Conservation (phyloP, 768 basidiomycete genomes). For the Hebeloma cylindrosporum region DNA sequence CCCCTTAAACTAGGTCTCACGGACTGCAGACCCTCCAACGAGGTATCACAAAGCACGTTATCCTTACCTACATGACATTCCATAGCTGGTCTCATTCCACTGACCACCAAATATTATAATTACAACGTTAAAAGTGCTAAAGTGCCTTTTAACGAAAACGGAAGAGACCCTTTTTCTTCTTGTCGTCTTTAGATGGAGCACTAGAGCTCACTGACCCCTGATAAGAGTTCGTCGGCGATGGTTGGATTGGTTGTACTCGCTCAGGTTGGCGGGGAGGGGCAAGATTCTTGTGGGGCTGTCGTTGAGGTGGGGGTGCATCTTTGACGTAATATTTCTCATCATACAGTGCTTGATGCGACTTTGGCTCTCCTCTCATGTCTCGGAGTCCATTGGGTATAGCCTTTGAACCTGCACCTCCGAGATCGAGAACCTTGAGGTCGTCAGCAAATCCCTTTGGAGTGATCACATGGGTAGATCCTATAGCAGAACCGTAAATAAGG, state of each 20-base stretch:
- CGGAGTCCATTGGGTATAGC: slow-evolving; percentile 69
- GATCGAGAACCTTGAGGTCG: slow-evolving; percentile 83
- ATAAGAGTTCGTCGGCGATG: slow-evolving; percentile 56
- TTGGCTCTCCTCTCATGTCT: slow-evolving; percentile 42
- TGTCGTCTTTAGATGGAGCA: slow-evolving; percentile 50
- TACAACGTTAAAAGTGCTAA: slow-evolving; percentile 7
- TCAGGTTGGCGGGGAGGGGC: slow-evolving; percentile 34
- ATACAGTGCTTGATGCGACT: slow-evolving; percentile 73
- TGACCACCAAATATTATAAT: slow-evolving; percentile 20
- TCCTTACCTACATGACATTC: too few species aligned
- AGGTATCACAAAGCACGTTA: too few species aligned
- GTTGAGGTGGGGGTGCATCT: slow-evolving; percentile 58
- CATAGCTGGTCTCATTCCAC: slow-evolving; percentile 16
- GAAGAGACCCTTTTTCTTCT: slow-evolving; percentile 79
- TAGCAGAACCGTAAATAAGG: neutral
- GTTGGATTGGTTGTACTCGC: slow-evolving; percentile 38
- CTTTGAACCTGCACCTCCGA: slow-evolving; percentile 82
- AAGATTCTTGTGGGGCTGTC: slow-evolving; percentile 35
- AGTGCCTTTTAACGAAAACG: slow-evolving; percentile 46
- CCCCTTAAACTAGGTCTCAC: too few species aligned
- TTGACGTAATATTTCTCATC: slow-evolving; percentile 75
- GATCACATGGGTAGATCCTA: slow-evolving; percentile 87
- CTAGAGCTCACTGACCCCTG: slow-evolving; percentile 43
- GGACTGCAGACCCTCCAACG: too few species aligned
- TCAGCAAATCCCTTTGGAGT: slow-evolving; percentile 85